Evolutionary conservation across 1,284 basidiomycete genomes (phyloP).

Genomic region (Leccinum pallidistipes): DNA sequence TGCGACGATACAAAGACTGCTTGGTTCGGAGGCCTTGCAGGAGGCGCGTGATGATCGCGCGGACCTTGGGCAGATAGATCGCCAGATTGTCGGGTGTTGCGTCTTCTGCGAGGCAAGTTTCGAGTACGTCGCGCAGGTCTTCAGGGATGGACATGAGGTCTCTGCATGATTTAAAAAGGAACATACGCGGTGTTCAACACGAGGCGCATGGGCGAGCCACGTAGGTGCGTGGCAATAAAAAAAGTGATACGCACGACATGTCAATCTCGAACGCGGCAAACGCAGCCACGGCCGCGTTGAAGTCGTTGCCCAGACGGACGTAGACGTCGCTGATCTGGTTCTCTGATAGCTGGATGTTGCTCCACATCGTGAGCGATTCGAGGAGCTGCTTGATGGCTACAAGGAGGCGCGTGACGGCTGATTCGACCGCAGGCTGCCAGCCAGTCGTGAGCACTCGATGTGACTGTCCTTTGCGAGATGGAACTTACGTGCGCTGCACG

Average conservation of each 20-base stretch:
- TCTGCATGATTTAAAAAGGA: conserved; percentile 41
- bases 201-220: conserved; percentile 11
- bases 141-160: conserved; percentile 89
- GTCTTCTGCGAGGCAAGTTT: conserved; percentile 89
- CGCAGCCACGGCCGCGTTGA: conserved; percentile 90
- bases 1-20: conserved; percentile 77
- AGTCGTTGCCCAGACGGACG: conserved; percentile 95
- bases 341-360: conserved; percentile 74
- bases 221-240: conserved; percentile 11
- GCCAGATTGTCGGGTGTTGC: conserved; percentile 86
- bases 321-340: conserved; percentile 93
- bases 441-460: neutral
- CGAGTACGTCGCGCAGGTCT: conserved; percentile 86
- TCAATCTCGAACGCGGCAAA: conserved; percentile 87
- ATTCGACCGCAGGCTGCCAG: conserved; percentile 75
- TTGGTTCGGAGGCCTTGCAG: conserved; percentile 91
- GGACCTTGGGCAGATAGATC: conserved; percentile 87
- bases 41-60: conserved; percentile 91
- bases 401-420: conserved; percentile 89
- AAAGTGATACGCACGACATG: conserved; percentile 71
- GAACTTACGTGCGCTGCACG: conserved; percentile 32
- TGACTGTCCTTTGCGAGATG: neutral
- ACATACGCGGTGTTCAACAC: conserved; percentile 16
- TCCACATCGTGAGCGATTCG: conserved; percentile 91
- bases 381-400: conserved; percentile 95